Evolutionary conservation across 2,329 filamentous ascomycete species (phyloP).

Genomic region (Colletotrichum kahawae): DNA sequence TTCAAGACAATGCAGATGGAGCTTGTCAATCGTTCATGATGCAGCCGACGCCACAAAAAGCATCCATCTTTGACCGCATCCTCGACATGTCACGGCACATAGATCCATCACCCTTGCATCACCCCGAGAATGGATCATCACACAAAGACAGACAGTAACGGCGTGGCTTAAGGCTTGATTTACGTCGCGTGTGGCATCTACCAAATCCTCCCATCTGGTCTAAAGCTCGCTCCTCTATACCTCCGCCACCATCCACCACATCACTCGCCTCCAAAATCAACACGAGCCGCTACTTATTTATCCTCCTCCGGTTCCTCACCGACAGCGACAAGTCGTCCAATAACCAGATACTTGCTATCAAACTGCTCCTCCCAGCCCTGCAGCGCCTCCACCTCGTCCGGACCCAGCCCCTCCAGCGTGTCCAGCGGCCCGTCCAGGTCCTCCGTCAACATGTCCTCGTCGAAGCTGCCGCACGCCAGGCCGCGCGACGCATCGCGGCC

Average conservation of each 20-base stretch:
- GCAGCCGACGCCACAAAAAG: background rate
- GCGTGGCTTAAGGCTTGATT: background rate
- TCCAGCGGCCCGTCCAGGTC: conserved; percentile 86
- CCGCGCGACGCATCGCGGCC: conserved; percentile 89
- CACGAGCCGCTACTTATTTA: conserved; percentile 25
- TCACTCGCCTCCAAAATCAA: conserved; percentile 34
- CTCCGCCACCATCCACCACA: background rate
- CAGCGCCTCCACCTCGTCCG: conserved; percentile 82
- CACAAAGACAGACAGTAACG: background rate
- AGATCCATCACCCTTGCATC: background rate
- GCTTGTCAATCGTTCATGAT: background rate
- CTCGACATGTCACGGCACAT: background rate
- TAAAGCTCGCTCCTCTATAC: background rate
- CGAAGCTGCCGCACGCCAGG: conserved; percentile 89
- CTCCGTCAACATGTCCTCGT: conserved; percentile 92
- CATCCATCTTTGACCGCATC: accelerated
- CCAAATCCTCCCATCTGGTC: background rate
- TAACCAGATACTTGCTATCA: conserved; percentile 91
- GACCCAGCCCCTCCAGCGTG: conserved; percentile 71
- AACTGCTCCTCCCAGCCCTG: conserved; percentile 94
- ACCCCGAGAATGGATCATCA: background rate
- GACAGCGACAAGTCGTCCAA: conserved; percentile 77
- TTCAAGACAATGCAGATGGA: background rate
- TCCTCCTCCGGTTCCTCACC: conserved; percentile 45
- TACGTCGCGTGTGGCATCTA: background rate